Conservation (phyloP, 2,329 filamentous ascomycete species). For the Curvularia lunata region DNA sequence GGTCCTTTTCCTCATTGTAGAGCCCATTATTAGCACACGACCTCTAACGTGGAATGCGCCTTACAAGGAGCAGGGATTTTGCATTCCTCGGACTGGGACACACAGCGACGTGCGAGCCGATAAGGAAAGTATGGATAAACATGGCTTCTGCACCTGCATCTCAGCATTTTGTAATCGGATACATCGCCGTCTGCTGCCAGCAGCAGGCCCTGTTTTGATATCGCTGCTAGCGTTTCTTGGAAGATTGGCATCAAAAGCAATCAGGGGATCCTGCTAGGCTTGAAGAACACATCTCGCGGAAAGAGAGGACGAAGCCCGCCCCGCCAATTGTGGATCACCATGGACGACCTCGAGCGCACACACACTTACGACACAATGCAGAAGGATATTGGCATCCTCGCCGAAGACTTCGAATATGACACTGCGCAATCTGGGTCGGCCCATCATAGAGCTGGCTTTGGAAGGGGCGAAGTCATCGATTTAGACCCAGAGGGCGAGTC, state of each 20-base stretch:
- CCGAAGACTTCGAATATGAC: background rate
- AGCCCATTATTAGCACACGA: background rate
- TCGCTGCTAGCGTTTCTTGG: background rate
- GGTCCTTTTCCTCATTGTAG: background rate
- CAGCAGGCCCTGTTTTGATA: background rate
- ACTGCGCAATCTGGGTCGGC: background rate
- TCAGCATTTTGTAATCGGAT: background rate
- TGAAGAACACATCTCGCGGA: background rate
- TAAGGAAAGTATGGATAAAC: background rate
- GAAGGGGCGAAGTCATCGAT: background rate
- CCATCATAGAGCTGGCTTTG: background rate
- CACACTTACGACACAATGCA: background rate
- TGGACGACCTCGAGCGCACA: background rate
- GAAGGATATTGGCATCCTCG: background rate
- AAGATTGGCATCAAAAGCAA: background rate
- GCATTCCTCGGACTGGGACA: background rate
- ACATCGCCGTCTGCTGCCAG: background rate
- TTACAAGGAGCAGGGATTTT: background rate
- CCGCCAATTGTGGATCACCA: background rate
- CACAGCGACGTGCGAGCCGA: background rate
- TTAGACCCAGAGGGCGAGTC: background rate
- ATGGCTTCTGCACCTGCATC: background rate
- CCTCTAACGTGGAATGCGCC: background rate
- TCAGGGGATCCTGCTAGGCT: background rate
- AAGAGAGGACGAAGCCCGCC: background rate